Conservation (phyloP, 2,329 filamentous ascomycete genomes). For the Arthrinium phaeospermum region DNA sequence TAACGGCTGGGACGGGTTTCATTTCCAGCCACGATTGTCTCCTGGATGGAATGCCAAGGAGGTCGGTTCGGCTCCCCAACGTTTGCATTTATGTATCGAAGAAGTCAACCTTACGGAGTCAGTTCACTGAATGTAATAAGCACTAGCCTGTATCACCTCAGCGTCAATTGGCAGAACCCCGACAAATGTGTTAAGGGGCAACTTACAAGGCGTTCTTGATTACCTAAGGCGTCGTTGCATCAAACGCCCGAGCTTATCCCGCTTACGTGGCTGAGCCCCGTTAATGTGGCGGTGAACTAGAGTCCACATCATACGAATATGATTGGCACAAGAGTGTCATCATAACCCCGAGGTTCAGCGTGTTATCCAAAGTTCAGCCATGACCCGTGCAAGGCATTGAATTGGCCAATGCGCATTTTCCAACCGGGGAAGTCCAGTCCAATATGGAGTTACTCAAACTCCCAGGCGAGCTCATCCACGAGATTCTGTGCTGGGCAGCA, state of each 20-base stretch:
- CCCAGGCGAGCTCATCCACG: not conserved
- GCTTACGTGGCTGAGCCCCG: not conserved
- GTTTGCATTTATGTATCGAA: not conserved
- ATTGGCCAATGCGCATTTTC: not conserved
- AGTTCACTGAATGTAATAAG: not conserved
- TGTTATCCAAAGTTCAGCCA: no score
- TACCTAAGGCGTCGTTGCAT: no score
- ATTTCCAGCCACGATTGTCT: not conserved
- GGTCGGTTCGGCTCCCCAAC: not conserved
- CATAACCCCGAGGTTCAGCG: no score
- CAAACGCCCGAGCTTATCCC: no score
- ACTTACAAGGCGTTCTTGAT: no score
- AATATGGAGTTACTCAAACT: not conserved
- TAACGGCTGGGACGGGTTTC: not conserved
- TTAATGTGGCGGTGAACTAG: not conserved
- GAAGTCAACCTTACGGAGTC: not conserved
- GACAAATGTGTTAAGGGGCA: not conserved
- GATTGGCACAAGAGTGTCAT: no score
- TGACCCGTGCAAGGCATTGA: no score
- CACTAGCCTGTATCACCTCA: not conserved
- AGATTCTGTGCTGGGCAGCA: not conserved
- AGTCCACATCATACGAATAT: not conserved
- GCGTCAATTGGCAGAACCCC: not conserved
- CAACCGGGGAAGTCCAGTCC: no score
- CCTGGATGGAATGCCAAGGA: not conserved